phyloP scores from a whole-genome alignment of 2,329 filamentous ascomycete species.

The Ophioceras dolichostomum region DNA sequence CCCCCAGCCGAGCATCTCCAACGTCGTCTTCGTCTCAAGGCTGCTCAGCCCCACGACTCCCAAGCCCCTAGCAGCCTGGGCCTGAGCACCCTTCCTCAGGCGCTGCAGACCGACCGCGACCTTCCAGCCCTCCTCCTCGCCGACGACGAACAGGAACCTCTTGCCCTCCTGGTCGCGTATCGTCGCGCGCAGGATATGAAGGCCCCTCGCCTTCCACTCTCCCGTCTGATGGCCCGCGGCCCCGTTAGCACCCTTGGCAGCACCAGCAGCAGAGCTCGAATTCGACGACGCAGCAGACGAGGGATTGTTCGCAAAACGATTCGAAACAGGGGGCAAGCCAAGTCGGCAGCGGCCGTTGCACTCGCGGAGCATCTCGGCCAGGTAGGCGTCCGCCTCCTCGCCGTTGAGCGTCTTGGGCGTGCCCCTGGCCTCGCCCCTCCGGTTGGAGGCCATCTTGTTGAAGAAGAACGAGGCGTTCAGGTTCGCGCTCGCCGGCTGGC shows the following conservation, averaged over 20 bases:
- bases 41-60: constrained; percentile 44
- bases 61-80: constrained; percentile 34
- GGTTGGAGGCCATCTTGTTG: constrained; percentile 32
- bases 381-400: constrained; percentile 55
- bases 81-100: constrained; percentile 47
- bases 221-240: constrained; percentile 30
- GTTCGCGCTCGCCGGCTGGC: constrained; percentile 20
- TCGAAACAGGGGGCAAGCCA: too few species aligned
- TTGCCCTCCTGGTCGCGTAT: constrained; percentile 55
- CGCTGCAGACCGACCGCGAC: constrained; percentile 48
- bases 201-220: constrained; percentile 39
- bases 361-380: constrained; percentile 47
- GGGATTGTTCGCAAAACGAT: too few species aligned
- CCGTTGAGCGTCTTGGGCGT: constrained; percentile 40
- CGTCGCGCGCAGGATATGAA: constrained; percentile 52
- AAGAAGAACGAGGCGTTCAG: constrained; percentile 30
- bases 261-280: constrained; percentile 14
- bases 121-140: constrained; percentile 58
- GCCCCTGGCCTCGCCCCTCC: constrained; percentile 33
- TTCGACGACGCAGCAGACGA: constrained; percentile 9
- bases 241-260: constrained; percentile 24
- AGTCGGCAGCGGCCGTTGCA: constrained; percentile 54
- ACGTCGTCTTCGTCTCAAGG: constrained; percentile 38
- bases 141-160: constrained; percentile 51
- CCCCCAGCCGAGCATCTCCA: constrained; percentile 49